A percentile compares a stretch with the other conserved stretches of the same genome.
Evolutionary conservation across 768 basidiomycete species (phyloP).

Genomic region (Macrolepiota dolichaula): DNA sequence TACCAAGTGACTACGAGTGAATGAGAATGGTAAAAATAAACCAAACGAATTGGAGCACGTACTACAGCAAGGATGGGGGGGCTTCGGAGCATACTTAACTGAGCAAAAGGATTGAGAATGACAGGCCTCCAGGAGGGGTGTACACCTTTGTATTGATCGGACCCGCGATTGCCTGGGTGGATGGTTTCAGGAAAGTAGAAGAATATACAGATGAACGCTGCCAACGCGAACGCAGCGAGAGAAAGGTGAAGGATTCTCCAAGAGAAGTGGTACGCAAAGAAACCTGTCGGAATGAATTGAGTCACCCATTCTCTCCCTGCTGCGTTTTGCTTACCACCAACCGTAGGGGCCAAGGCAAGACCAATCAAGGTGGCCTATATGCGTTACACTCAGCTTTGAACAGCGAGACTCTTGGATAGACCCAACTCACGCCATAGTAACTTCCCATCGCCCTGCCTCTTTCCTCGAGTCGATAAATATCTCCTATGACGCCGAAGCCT

Average conservation of each 20-base stretch:
- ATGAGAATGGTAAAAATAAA: conserved; percentile 17
- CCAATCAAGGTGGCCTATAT: conserved; percentile 52
- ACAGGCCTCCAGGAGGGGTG: conserved; percentile 25
- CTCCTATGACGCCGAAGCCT: conserved; percentile 60
- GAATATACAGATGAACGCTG: conserved; percentile 36
- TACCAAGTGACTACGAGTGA: conserved; percentile 18
- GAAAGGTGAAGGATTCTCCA: conserved; percentile 60
- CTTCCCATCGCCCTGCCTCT: conserved; percentile 58
- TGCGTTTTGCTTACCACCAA: conserved; percentile 38
- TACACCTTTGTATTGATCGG: conserved; percentile 38
- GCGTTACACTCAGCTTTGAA: neutral
- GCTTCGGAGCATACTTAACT: conserved; percentile 45
- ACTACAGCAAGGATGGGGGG: conserved; percentile 55
- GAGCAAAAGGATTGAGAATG: conserved; percentile 53
- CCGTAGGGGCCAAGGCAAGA: conserved; percentile 56
- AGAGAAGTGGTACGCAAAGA: conserved; percentile 33
- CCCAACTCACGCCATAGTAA: conserved; percentile 44
- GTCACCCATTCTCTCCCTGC: neutral
- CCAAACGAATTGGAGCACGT: conserved; percentile 20
- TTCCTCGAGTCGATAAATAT: conserved; percentile 65
- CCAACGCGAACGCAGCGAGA: conserved; percentile 39
- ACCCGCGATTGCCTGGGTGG: conserved; percentile 53
- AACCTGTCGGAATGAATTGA: neutral
- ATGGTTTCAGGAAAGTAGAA: conserved; percentile 63
- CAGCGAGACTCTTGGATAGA: neutral